A percentile compares a stretch with the other conserved stretches of the same genome.
Conservation (phyloP, 2,329 filamentous ascomycete species). For the Fusarium continuum region DNA sequence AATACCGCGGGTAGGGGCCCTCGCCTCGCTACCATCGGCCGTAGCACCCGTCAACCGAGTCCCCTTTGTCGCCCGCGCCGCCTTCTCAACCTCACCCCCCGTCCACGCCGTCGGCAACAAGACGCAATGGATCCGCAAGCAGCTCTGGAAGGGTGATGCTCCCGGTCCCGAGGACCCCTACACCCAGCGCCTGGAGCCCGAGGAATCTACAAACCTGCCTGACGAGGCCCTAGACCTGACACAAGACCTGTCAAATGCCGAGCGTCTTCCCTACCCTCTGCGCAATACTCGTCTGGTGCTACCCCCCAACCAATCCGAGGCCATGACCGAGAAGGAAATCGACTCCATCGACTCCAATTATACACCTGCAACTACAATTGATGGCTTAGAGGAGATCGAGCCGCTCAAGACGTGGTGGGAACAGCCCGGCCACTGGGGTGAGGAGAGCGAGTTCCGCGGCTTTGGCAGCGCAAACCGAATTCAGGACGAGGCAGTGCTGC, state of each 20-base stretch:
- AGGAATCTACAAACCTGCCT: slow-evolving; percentile 45
- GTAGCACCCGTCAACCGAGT: slow-evolving; percentile 39
- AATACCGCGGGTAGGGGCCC: slow-evolving; percentile 51
- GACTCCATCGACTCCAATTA: slow-evolving; percentile 52
- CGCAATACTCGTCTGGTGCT: slow-evolving; percentile 46
- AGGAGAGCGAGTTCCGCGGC: slow-evolving; percentile 54
- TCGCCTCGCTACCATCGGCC: slow-evolving; percentile 46
- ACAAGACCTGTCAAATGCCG: slow-evolving; percentile 34
- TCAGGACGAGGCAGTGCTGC: slow-evolving; percentile 55
- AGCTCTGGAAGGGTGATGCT: slow-evolving; percentile 53
- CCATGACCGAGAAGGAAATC: slow-evolving; percentile 46
- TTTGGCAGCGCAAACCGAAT: slow-evolving; percentile 56
- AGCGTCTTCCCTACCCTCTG: slow-evolving; percentile 42
- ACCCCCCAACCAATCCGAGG: slow-evolving; percentile 48
- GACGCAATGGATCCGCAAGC: slow-evolving; percentile 51
- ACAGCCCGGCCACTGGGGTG: slow-evolving; percentile 60
- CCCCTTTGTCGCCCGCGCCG: slow-evolving; percentile 41
- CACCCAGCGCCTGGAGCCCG: slow-evolving; percentile 46
- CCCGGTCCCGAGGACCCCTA: slow-evolving; percentile 53
- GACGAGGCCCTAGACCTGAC: slow-evolving; percentile 43
- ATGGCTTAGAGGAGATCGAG: slow-evolving; percentile 59
- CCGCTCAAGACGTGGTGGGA: slow-evolving; percentile 64
- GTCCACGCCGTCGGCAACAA: slow-evolving; percentile 43
- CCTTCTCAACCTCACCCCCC: slow-evolving; percentile 50
- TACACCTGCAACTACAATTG: slow-evolving; percentile 56